Base-by-base conservation (phyloP, 2,329 filamentous ascomycete species). In the Sporothrix variecibatus region DNA sequence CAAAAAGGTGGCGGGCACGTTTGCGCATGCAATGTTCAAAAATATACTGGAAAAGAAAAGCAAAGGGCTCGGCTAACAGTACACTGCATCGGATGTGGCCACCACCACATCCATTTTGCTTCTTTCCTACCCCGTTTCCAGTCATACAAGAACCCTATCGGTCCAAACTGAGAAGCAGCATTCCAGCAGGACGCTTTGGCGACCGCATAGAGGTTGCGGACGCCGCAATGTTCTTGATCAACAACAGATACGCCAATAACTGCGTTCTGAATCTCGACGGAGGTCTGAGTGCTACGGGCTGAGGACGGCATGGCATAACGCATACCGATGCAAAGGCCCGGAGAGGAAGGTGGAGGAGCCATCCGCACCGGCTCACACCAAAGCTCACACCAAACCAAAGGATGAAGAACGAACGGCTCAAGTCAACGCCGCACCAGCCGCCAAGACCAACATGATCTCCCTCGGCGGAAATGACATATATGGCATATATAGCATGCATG, bases 181-280 rank as follows among this genome's bases (percentile, higher is more conserved):
- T 94, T 69, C 93, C 93, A 0, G 80, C 88, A 20, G 83, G 84
- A 40, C 90, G 94, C 40, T 89, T 95, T 76, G 94, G 93, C 20
- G 83, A 84, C 46, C 85, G 88, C 8, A 85, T 88, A 34, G 94
- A 97, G 81, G 89, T 97, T 43, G 94, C 94, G n/a, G 90, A 95
- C 79, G 94, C 94, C 72, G 93, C 92, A 65, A 80, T 92, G 38
- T 97, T 97, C 81, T 86, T 97, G 20, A 92, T 89, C 40, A 87
- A 87, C 65, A 97, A 96, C 81, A 84, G 88, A 76, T 97, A 95
- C 82, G 93, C 94, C 73, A 95, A 95, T 81, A 97, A 97, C 77
- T 96, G 93, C 81, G 87, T 95, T 70, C 85, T 97, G 71, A 96
- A 95, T 81, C 86, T 97, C 38, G 94, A 97, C 82, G 94, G 94